A percentile compares a stretch with the other conserved stretches of the same genome.
Evolutionary conservation across 2,329 filamentous ascomycete genomes (phyloP).

Genomic region (Ophiostoma ips): DNA sequence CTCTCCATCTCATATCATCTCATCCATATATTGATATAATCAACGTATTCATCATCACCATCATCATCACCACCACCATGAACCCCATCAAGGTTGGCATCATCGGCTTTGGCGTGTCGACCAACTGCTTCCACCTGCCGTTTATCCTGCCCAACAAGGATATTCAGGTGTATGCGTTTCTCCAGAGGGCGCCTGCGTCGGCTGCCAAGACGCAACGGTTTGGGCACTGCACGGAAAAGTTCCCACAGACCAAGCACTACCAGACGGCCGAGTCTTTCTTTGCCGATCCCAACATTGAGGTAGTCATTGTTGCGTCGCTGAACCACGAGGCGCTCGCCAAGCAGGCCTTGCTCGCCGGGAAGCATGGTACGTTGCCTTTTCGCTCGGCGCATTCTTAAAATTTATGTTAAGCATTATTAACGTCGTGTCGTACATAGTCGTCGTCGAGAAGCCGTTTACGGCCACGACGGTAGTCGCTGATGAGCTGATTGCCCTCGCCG

Average conservation of each 20-base stretch:
- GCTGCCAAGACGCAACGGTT: conserved; percentile 11
- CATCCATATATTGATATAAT: too few species aligned
- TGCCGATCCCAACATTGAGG: conserved; percentile 40
- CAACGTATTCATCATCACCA: background rate
- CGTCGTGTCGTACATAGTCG: conserved; percentile 22
- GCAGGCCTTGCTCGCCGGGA: conserved; percentile 41
- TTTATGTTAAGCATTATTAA: conserved; percentile 9
- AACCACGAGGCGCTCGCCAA: conserved; percentile 42
- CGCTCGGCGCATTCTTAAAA: background rate
- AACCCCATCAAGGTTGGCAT: conserved; percentile 30
- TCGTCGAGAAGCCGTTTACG: conserved; percentile 55
- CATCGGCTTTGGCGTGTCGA: conserved; percentile 34
- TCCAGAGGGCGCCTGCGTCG: conserved; percentile 28
- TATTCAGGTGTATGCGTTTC: conserved; percentile 30
- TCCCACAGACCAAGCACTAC: conserved; percentile 39
- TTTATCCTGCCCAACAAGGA: conserved; percentile 34
- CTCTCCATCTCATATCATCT: too few species aligned
- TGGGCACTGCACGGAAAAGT: conserved; percentile 35
- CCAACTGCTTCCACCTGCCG: conserved; percentile 35
- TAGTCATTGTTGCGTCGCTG: conserved; percentile 48
- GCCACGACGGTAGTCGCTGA: conserved; percentile 43
- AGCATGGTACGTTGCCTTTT: conserved; percentile 28
- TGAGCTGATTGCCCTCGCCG: conserved; percentile 34
- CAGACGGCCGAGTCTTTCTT: conserved; percentile 44
- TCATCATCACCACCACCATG: conserved; percentile 1